phyloP scores from a whole-genome alignment of 805 yeast species.

The Wickerhamiella qilinensis region DNA sequence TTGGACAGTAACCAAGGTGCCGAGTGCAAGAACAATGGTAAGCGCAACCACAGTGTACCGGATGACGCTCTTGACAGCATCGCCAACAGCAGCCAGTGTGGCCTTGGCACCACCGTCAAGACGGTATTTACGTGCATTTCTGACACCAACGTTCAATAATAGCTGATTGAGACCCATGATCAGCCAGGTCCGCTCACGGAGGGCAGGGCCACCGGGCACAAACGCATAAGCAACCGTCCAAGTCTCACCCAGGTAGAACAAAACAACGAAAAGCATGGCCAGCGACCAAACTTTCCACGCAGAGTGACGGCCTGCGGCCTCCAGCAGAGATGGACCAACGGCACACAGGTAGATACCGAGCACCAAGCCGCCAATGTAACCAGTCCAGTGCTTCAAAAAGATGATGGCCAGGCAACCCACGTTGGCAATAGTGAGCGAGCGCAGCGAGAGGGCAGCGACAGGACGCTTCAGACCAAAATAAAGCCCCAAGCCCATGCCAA shows the following conservation, averaged over 20 bases:
- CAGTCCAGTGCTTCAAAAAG: constrained; percentile 46
- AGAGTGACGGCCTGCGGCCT: constrained; percentile 36
- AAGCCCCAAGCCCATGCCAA: constrained; percentile 42
- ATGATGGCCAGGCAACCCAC: constrained; percentile 38
- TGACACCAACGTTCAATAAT: constrained; percentile 38
- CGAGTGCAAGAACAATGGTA: constrained; percentile 28
- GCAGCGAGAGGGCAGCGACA: constrained; percentile 19
- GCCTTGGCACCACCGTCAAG: not conserved
- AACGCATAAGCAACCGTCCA: constrained; percentile 98
- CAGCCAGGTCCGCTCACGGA: constrained; percentile 79
- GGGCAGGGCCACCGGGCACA: constrained; percentile 81
- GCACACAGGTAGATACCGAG: constrained; percentile 47
- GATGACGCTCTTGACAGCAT: constrained; percentile 8
- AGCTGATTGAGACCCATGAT: constrained; percentile 43
- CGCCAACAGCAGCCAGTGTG: not conserved
- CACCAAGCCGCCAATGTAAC: constrained; percentile 55
- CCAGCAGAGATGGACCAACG: constrained; percentile 43
- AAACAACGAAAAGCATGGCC: constrained; percentile 30
- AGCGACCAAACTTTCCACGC: constrained; percentile 33
- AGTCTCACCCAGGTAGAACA: constrained; percentile 64
- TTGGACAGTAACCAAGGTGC: constrained; percentile 36
- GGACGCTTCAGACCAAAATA: constrained; percentile 26
- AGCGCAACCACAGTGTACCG: constrained; percentile 17
- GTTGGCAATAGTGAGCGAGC: constrained; percentile 28
- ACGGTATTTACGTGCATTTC: constrained; percentile 13